phyloP scores from a whole-genome alignment of 148 eudicot species.

The Rhododendron molle region DNA sequence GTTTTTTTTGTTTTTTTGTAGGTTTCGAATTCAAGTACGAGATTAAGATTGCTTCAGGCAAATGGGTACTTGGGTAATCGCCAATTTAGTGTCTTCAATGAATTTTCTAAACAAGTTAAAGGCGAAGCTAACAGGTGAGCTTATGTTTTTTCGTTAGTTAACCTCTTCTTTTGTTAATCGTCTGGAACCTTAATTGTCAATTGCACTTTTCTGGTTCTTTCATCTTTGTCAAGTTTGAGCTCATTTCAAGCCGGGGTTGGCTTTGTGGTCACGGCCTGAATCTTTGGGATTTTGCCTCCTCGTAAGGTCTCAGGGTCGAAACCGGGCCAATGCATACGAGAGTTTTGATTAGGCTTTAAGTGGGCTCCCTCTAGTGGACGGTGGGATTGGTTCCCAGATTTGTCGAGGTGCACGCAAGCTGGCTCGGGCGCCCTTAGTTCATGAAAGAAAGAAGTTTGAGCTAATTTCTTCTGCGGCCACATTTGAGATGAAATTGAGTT shows the following conservation, averaged over 20 bases:
- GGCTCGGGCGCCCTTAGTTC: background rate
- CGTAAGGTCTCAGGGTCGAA: background rate
- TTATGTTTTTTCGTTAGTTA: background rate
- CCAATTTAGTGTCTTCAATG: slow-evolving; percentile 74
- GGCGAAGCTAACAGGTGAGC: slow-evolving; percentile 65
- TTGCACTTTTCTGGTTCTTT: slow-evolving; percentile 1
- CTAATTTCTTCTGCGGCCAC: background rate
- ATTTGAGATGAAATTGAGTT: background rate
- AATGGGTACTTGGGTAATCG: slow-evolving; percentile 44
- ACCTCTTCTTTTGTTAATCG: background rate
- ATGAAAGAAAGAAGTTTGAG: background rate
- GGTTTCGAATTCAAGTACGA: slow-evolving; percentile 27
- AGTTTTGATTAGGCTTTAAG: background rate
- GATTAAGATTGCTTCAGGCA: slow-evolving; percentile 30
- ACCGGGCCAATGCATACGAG: background rate
- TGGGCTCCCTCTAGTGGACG: background rate
- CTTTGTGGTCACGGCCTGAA: background rate
- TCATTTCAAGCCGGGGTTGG: background rate
- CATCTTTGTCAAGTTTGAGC: background rate
- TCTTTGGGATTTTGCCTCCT: background rate
- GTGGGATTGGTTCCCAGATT: background rate
- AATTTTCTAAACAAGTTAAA: slow-evolving; percentile 74
- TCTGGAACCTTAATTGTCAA: background rate
- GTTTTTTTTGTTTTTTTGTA: background rate
- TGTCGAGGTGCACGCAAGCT: background rate